Percentiles rank a stretch among this genome's conserved stretches.
These are phyloP conservation scores for Rhodotorula graminis DNA, from an alignment of 768 basidiomycete genomes.

Conservation along the genomic window DNA sequence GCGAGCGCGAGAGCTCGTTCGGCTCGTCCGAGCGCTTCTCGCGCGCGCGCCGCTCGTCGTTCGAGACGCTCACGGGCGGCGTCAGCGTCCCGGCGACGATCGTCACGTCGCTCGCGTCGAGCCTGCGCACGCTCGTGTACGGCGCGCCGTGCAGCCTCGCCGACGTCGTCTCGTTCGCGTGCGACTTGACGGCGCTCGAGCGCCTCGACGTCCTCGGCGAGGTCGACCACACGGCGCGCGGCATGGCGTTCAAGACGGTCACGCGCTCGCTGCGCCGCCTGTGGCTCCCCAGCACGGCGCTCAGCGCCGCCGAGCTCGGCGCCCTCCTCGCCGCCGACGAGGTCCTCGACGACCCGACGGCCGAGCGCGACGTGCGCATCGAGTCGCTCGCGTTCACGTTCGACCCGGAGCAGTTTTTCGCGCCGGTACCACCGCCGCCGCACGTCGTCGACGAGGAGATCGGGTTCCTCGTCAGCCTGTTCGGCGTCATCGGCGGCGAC, in stretches of 20 bases:
- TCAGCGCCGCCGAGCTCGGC: not conserved
- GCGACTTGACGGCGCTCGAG: conserved; percentile 5
- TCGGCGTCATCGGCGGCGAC: not conserved
- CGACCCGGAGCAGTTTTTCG: conserved; percentile 4
- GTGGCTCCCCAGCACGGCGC: conserved; percentile 3
- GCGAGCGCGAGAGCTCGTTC: not conserved
- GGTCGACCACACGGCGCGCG: conserved; percentile 3
- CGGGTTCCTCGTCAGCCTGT: not conserved
- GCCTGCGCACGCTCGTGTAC: conserved; percentile 14
- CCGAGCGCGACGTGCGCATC: not conserved
- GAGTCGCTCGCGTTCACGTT: conserved; percentile 18
- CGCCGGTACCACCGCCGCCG: not conserved
- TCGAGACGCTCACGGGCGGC: conserved; percentile 13
- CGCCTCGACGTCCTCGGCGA: conserved; percentile 14
- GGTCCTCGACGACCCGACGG: not conserved
- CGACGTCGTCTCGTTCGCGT: conserved; percentile 6
- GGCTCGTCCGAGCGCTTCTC: no score
- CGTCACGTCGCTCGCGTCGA: not conserved
- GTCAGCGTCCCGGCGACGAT: conserved; percentile 4
- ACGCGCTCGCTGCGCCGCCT: conserved; percentile 9
- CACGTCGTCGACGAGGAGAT: not conserved
- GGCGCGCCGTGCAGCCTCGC: conserved; percentile 4
- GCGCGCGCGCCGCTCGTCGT: not conserved
- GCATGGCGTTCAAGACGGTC: not conserved
- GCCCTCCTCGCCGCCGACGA: not conserved